These are phyloP conservation scores for Setomelanomma holmii DNA, from an alignment of 2,329 filamentous ascomycete genomes.

Conservation along the genomic window DNA sequence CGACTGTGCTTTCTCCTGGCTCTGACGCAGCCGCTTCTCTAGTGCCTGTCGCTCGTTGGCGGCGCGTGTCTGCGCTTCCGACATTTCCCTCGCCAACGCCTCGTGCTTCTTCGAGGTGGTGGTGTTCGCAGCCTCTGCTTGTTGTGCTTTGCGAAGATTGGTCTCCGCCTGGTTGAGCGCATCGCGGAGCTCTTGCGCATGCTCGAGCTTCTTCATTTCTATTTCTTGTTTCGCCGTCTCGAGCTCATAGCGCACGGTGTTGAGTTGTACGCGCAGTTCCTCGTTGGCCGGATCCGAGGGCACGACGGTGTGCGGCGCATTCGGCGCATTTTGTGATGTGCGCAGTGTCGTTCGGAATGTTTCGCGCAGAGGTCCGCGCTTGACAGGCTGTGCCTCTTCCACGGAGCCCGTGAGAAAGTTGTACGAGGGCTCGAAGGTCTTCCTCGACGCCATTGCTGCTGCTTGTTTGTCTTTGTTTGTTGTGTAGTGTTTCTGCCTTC, in stretches of 20 bases:
- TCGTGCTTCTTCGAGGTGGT: slow-evolving; percentile 63
- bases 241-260: slow-evolving; percentile 85
- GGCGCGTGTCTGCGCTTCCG: slow-evolving; percentile 61
- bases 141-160: slow-evolving; percentile 74
- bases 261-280: slow-evolving; percentile 86
- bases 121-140: slow-evolving; percentile 61
- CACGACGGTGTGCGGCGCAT: slow-evolving; percentile 45
- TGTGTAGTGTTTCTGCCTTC: slow-evolving; percentile 11
- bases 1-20: slow-evolving; percentile 74
- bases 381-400: slow-evolving; percentile 40
- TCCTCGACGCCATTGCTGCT: slow-evolving; percentile 23
- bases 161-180: slow-evolving; percentile 81
- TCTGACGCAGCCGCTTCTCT: slow-evolving; percentile 61
- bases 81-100: slow-evolving; percentile 60
- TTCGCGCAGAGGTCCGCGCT: slow-evolving; percentile 50
- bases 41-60: slow-evolving; percentile 63
- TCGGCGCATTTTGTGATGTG: slow-evolving; percentile 50
- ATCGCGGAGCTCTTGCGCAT: slow-evolving; percentile 84
- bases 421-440: slow-evolving; percentile 54
- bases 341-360: slow-evolving; percentile 50
- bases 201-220: slow-evolving; percentile 77
- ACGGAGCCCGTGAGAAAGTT: slow-evolving; percentile 57
- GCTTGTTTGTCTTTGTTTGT: slow-evolving; percentile 29
- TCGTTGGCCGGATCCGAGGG: slow-evolving; percentile 64
- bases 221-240: slow-evolving; percentile 88